Evolutionary conservation across 23 red algal genomes (phyloP).

Genomic region (Gracilaria gracilis): DNA sequence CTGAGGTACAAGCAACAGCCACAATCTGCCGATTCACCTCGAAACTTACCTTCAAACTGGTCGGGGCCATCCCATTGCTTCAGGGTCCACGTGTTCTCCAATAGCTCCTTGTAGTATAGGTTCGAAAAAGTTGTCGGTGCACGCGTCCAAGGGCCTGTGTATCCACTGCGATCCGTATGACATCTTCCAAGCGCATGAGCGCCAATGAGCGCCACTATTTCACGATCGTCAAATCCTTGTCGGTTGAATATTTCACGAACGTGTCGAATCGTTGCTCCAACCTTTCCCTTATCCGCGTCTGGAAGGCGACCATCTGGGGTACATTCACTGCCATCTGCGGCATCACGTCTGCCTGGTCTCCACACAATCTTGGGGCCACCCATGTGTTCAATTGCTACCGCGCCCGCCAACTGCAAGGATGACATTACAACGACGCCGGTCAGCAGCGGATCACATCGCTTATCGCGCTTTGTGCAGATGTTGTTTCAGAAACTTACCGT

Average conservation of each 20-base stretch:
- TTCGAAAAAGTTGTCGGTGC: slow-evolving; percentile 86
- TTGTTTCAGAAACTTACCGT: slow-evolving; percentile 32
- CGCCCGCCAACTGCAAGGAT: slow-evolving; percentile 66
- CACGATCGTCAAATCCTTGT: slow-evolving; percentile 90
- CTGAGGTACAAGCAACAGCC: neutral
- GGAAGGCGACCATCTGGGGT: slow-evolving; percentile 86
- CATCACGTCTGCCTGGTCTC: slow-evolving; percentile 78
- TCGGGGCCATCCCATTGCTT: slow-evolving; percentile 71
- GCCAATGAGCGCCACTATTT: slow-evolving; percentile 87
- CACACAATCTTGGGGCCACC: slow-evolving; percentile 89
- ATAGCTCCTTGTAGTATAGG: slow-evolving; percentile 78
- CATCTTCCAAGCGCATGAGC: slow-evolving; percentile 85
- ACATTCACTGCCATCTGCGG: slow-evolving; percentile 53
- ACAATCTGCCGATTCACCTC: neutral
- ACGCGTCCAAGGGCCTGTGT: slow-evolving; percentile 70
- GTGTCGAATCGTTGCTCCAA: slow-evolving; percentile 70
- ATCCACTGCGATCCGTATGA: slow-evolving; percentile 79
- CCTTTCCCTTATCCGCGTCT: slow-evolving; percentile 67
- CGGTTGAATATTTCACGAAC: slow-evolving; percentile 82
- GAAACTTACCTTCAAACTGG: slow-evolving; percentile 60
- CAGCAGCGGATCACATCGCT: neutral
- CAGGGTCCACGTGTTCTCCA: slow-evolving; percentile 75
- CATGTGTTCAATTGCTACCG: slow-evolving; percentile 85
- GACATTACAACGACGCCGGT: neutral
- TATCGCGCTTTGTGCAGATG: neutral